Percentiles rank a stretch among this genome's conserved stretches.
phyloP scores from a whole-genome alignment of 345 rosid species.

The Lenwebbia sp. region DNA sequence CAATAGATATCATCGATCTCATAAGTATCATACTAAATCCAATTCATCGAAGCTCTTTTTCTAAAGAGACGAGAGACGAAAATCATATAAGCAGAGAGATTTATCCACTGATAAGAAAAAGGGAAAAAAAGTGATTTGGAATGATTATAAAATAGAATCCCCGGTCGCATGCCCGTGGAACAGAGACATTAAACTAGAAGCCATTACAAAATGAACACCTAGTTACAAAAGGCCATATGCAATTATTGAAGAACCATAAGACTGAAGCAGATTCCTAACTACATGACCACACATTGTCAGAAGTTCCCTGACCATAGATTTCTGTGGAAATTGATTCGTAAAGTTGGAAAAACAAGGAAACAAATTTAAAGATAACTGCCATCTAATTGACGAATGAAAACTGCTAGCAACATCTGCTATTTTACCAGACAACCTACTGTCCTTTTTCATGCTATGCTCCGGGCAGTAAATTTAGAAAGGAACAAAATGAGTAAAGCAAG shows the following conservation, averaged over 20 bases:
- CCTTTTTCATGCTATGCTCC: not conserved
- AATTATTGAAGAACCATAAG: not conserved
- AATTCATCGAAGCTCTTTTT: not conserved
- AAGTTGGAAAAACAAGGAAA: not conserved
- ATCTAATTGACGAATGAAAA: not conserved
- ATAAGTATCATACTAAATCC: not conserved
- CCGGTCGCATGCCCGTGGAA: not conserved
- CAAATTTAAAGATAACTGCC: not conserved
- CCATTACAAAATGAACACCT: not conserved
- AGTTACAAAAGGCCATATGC: not conserved
- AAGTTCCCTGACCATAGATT: not conserved
- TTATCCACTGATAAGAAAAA: not conserved
- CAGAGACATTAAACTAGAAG: not conserved
- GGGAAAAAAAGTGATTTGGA: not conserved
- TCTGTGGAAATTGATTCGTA: not conserved
- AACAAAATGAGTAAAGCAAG: not conserved
- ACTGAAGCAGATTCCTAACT: not conserved
- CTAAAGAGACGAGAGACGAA: not conserved
- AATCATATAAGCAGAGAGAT: not conserved
- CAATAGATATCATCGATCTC: not conserved
- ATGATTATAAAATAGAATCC: not conserved
- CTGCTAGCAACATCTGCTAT: not conserved
- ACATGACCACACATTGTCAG: not conserved
- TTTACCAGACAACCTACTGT: not conserved
- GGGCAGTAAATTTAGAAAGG: not conserved